phyloP scores from a whole-genome alignment of 169 alveolate species.

The Eimeria acervulina region DNA sequence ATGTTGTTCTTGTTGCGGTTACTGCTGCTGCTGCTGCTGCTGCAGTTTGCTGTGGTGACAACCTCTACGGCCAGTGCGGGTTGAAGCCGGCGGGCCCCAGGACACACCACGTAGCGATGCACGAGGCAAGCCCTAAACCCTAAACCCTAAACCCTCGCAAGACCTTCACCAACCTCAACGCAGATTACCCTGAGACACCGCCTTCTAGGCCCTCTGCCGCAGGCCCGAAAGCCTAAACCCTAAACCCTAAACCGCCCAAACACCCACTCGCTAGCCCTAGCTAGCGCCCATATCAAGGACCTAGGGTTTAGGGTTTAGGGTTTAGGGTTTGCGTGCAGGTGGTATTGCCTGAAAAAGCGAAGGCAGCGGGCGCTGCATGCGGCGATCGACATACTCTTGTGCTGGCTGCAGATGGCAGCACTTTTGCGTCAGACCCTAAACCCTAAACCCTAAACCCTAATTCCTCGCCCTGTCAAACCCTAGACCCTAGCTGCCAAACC shows the following conservation, averaged over 20 bases:
- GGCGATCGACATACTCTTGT: slow-evolving; percentile 25
- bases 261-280: background rate
- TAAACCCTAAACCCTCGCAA: slow-evolving; percentile 1
- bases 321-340: background rate
- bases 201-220: background rate
- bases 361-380: slow-evolving; percentile 52
- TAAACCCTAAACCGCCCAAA: background rate
- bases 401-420: slow-evolving; percentile 12
- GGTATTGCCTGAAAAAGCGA: slow-evolving; percentile 4
- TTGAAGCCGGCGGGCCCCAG: slow-evolving; percentile 58
- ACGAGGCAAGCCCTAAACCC: slow-evolving; percentile 31
- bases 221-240: background rate
- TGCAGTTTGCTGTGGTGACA: slow-evolving; percentile 74
- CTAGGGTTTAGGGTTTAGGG: background rate
- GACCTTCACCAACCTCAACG: background rate
- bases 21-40: background rate
- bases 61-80: slow-evolving; percentile 76
- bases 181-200: background rate
- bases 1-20: background rate
- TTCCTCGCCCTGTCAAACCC: background rate
- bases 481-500: background rate
- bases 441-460: slow-evolving; percentile 21
- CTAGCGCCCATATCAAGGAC: background rate
- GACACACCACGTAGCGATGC: slow-evolving; percentile 37
- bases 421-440: slow-evolving; percentile 13